A percentile compares a stretch with the other conserved stretches of the same genome.
phyloP scores from a whole-genome alignment of 371 early-diverging fungal genomes.

The Mucor indicus region DNA sequence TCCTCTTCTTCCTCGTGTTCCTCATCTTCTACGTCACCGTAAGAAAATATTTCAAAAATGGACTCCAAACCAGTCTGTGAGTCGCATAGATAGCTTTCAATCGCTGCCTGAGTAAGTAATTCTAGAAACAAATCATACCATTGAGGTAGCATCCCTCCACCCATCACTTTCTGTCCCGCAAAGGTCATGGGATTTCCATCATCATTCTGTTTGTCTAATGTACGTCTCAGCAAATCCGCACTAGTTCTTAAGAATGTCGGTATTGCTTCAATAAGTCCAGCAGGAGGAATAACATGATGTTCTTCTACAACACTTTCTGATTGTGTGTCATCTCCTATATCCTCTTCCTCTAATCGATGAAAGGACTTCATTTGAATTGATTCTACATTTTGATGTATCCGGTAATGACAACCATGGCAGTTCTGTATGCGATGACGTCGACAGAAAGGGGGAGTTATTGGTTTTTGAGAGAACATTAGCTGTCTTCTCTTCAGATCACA shows the following conservation, averaged over 20 bases:
- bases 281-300: too few relatives aligned
- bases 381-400: too few relatives aligned
- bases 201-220: constrained; percentile 28
- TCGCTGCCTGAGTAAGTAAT: constrained; percentile 59
- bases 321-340: too few relatives aligned
- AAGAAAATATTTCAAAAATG: constrained; percentile 58
- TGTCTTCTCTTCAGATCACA: constrained; percentile 19
- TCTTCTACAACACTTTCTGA: too few relatives aligned
- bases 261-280: constrained; percentile 56
- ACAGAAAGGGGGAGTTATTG: constrained; percentile 35
- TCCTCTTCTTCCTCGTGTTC: constrained; percentile 29
- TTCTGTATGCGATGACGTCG: constrained; percentile 39
- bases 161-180: constrained; percentile 50
- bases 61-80: constrained; percentile 49
- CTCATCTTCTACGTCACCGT: constrained; percentile 56
- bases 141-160: constrained; percentile 53
- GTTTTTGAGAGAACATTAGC: constrained; percentile 20
- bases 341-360: constrained; percentile 36
- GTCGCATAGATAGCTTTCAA: constrained; percentile 61
- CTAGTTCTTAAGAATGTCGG: constrained; percentile 57
- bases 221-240: constrained; percentile 48
- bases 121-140: constrained; percentile 62
- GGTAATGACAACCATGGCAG: constrained; percentile 32
- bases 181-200: constrained; percentile 34
- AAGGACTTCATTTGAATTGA: constrained; percentile 30